These are phyloP conservation scores for Exophiala sideris DNA, from an alignment of 2,329 filamentous ascomycete genomes.

Conservation along the genomic window DNA sequence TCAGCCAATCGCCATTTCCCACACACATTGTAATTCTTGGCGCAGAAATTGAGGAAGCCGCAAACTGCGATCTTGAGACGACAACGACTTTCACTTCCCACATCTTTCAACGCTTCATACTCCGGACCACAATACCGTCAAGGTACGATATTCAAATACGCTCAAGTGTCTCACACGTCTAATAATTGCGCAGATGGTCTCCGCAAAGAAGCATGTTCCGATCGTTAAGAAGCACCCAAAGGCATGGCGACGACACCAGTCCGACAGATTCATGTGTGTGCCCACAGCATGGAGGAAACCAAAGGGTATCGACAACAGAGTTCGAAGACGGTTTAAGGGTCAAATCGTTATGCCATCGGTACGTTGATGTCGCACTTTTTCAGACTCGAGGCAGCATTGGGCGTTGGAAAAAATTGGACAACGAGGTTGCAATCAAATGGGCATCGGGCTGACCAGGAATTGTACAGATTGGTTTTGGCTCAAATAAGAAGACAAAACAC, in stretches of 20 bases:
- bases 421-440: slow-evolving; percentile 1
- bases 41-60: slow-evolving; percentile 8
- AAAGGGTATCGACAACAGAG: slow-evolving; percentile 99
- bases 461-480: slow-evolving; percentile 89
- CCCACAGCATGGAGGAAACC: slow-evolving; percentile 95
- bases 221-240: slow-evolving; percentile 99
- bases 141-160: slow-evolving; percentile 35
- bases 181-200: slow-evolving; percentile 70
- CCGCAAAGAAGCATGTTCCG: slow-evolving; percentile 98
- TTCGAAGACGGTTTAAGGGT: slow-evolving; percentile 95
- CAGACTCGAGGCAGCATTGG: not conserved
- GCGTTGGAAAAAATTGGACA: not conserved
- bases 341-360: slow-evolving; percentile 97
- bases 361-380: slow-evolving; percentile 36
- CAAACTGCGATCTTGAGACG: slow-evolving; percentile 26
- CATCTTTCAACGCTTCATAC: slow-evolving; percentile 39
- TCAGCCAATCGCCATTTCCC: not conserved
- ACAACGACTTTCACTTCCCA: slow-evolving; percentile 38
- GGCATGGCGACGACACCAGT: slow-evolving; percentile 96
- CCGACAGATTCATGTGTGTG: slow-evolving; percentile 92
- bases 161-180: not conserved
- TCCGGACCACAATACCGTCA: slow-evolving; percentile 43
- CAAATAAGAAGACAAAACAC: slow-evolving; percentile 99
- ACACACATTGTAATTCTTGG: slow-evolving; percentile 14
- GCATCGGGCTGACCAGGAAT: slow-evolving; percentile 20